Evolutionary conservation across 176 grass and related monocot species (phyloP), one percentile per base, ranked within the genome.

Genomic region (Zizania latifolia): DNA sequence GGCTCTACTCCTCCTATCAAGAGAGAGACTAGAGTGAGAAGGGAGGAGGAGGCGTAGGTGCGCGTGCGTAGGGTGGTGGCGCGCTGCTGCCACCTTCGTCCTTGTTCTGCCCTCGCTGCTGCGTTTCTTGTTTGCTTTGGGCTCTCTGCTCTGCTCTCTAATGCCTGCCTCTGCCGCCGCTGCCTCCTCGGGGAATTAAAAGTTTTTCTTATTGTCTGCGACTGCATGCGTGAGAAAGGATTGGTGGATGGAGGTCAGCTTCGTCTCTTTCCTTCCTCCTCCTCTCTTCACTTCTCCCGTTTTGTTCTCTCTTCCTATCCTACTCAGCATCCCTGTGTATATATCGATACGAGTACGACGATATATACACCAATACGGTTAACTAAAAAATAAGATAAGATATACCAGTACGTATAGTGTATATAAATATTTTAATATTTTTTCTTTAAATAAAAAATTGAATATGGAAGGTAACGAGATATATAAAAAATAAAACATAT

Each of bases 101-200:
- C n/a, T n/a, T n/a, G n/a, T n/a, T 11, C 38, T 40, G 37, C 37
- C 12, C 40, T 14, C 36, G 12, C 59, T 10, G 31, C 0, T 29
- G 38, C 26, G 73, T 11, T 37, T 65, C 40, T 61, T 66, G 61
- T 67, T 67, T 31, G 57, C 57, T 68, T 54, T 16, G 70, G 29
- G 26, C 4, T 40, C 56, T 45, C 27, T n/a, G 68, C n/a, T n/a
- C n/a, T 7, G 36, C 27, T 19, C 19, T 32, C 16, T 9, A 5
- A 3, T n/a, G n/a, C n/a, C n/a, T n/a, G n/a, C n/a, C n/a, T n/a
- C n/a, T n/a, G n/a, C n/a, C n/a, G n/a, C n/a, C n/a, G n/a, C n/a
- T n/a, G n/a, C n/a, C n/a, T n/a, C 72, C 74, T 88, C 61, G 80
- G 68, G 68, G 40, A 72, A 43, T 24, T 51, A 73, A 73, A 83